A percentile compares a stretch with the other conserved stretches of the same genome.
Conservation (phyloP, 2,329 filamentous ascomycete species). For the Achaetomium macrosporum region DNA sequence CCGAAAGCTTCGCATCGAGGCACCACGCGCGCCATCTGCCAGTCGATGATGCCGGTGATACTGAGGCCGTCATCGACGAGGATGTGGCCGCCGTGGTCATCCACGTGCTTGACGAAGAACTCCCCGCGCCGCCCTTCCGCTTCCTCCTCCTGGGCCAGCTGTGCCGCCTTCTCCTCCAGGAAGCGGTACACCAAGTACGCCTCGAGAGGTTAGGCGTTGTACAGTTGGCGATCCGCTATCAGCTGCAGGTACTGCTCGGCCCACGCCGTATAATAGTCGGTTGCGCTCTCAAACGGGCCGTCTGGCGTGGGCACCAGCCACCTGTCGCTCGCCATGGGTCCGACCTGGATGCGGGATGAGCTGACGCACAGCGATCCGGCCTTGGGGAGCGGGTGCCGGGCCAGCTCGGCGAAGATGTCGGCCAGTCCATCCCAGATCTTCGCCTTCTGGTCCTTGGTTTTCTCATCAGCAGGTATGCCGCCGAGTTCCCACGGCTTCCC, state of each 20-base stretch:
- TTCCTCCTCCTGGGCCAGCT: neutral
- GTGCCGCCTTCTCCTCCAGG: neutral
- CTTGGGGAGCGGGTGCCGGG: constrained; percentile 22
- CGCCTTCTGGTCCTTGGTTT: constrained; percentile 2
- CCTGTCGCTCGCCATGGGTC: constrained; percentile 22
- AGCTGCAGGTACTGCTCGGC: constrained; percentile 17
- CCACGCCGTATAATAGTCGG: constrained; percentile 20
- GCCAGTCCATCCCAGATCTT: constrained; percentile 25
- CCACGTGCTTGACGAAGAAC: neutral
- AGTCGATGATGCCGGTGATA: neutral
- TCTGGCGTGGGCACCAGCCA: constrained; percentile 17
- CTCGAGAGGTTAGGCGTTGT: constrained; percentile 19
- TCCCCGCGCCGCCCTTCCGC: neutral
- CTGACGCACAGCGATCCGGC: constrained; percentile 23
- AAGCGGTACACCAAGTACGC: constrained; percentile 1
- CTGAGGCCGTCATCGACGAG: neutral
- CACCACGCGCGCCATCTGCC: neutral
- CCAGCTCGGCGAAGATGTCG: constrained; percentile 24
- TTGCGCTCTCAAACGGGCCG: constrained; percentile 17
- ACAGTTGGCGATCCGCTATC: constrained; percentile 25
- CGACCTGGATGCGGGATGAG: constrained; percentile 1
- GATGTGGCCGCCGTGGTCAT: neutral
- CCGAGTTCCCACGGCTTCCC: constrained; percentile 23
- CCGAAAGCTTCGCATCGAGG: neutral
- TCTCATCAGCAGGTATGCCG: too few relatives aligned